Conservation (phyloP, 1,284 basidiomycete species). For the Megacollybia platyphylla region DNA sequence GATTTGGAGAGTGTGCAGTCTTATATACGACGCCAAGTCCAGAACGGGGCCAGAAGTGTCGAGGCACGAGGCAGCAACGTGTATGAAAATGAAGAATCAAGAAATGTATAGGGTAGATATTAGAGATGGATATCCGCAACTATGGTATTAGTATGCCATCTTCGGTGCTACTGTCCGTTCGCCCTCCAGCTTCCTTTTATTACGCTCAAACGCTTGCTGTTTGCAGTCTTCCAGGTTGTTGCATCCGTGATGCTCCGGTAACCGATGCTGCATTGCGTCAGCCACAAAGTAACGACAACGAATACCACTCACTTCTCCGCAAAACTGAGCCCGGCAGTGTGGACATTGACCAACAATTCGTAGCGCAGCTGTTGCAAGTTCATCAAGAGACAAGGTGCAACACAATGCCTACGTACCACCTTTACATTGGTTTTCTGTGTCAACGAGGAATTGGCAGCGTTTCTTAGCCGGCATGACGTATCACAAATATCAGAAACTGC, state of each 20-base stretch:
- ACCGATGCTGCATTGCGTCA: slow-evolving; percentile 47
- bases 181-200: slow-evolving; percentile 76
- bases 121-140: neutral
- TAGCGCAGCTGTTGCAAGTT: slow-evolving; percentile 42
- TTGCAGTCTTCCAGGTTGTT: slow-evolving; percentile 62
- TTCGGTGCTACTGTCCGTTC: slow-evolving; percentile 78
- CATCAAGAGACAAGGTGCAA: too few species aligned
- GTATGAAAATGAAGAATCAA: slow-evolving; percentile 1
- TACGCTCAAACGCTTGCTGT: slow-evolving; percentile 74
- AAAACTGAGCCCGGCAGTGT: slow-evolving; percentile 66
- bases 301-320: slow-evolving; percentile 48
- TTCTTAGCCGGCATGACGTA: slow-evolving; percentile 67
- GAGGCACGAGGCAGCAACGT: neutral
- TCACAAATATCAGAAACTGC: neutral
- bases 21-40: too few species aligned
- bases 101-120: too few species aligned
- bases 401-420: too few species aligned
- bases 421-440: slow-evolving; percentile 53
- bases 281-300: neutral
- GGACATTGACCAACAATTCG: slow-evolving; percentile 76
- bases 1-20: too few species aligned
- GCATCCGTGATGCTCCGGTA: slow-evolving; percentile 75
- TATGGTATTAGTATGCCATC: slow-evolving; percentile 34
- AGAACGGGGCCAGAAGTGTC: neutral
- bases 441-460: slow-evolving; percentile 64